These are phyloP conservation scores for Aspergillus bertholletiae DNA, from an alignment of 495 filamentous ascomycete genomes.

Conservation along the genomic window DNA sequence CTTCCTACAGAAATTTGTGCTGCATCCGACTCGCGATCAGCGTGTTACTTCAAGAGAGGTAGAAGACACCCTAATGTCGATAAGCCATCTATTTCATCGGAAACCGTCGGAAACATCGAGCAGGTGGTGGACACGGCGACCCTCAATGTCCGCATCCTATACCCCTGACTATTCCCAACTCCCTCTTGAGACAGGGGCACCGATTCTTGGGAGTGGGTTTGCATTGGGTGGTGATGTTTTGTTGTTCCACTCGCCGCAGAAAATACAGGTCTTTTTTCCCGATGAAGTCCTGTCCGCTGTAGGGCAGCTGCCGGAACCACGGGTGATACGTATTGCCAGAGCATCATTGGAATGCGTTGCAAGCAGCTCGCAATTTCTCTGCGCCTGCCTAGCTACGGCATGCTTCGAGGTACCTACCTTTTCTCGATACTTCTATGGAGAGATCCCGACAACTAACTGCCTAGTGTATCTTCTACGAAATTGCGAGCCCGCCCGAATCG, in stretches of 20 bases:
- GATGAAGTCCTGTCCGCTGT: background rate
- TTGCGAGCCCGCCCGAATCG: background rate
- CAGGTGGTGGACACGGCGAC: background rate
- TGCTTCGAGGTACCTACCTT: slow-evolving; percentile 7
- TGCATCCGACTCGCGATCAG: slow-evolving; percentile 5
- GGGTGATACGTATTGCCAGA: background rate
- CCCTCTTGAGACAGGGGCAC: background rate
- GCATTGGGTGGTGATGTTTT: slow-evolving; percentile 10
- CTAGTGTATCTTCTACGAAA: slow-evolving; percentile 14
- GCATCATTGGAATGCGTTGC: slow-evolving; percentile 10
- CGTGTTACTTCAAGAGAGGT: slow-evolving; percentile 5
- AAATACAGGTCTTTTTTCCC: slow-evolving; percentile 1
- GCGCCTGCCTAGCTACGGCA: background rate
- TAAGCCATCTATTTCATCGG: background rate
- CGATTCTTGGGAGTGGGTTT: slow-evolving; percentile 5
- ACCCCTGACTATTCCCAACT: background rate
- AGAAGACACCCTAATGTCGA: slow-evolving; percentile 1
- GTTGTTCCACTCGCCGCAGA: slow-evolving; percentile 7
- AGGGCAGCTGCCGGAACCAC: background rate
- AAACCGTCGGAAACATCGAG: background rate
- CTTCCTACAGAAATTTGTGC: slow-evolving; percentile 8
- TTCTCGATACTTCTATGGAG: background rate
- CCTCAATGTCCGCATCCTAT: background rate
- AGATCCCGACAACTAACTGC: background rate
- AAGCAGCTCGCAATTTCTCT: slow-evolving; percentile 11